Evolutionary conservation across 2,329 filamentous ascomycete species (phyloP).

Genomic region (Cercospora sp.): DNA sequence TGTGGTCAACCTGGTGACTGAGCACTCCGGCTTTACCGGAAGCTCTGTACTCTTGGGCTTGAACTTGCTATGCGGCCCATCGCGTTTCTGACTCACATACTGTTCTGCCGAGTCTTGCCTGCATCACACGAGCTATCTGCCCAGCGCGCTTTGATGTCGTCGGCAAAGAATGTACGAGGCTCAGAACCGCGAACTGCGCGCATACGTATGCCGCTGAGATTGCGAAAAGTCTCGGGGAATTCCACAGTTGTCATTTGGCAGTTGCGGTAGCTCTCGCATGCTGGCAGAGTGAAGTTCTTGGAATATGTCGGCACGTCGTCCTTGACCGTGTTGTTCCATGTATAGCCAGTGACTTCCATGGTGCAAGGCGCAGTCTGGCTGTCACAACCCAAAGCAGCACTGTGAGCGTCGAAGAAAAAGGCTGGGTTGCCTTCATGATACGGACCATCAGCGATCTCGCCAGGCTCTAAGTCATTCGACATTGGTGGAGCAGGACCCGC

Average conservation of each 20-base stretch:
- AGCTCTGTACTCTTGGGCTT: background rate
- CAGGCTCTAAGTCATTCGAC: slow-evolving; percentile 37
- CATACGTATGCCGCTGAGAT: slow-evolving; percentile 52
- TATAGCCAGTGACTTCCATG: slow-evolving; percentile 50
- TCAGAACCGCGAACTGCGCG: slow-evolving; percentile 45
- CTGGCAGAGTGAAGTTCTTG: slow-evolving; percentile 43
- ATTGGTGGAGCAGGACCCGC: slow-evolving; percentile 14
- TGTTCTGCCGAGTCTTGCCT: slow-evolving; percentile 60
- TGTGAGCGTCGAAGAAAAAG: slow-evolving; percentile 55
- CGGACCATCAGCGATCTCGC: slow-evolving; percentile 51
- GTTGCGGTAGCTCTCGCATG: slow-evolving; percentile 43
- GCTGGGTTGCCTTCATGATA: slow-evolving; percentile 43
- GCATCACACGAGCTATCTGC: slow-evolving; percentile 53
- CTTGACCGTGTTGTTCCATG: slow-evolving; percentile 39
- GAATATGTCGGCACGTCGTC: slow-evolving; percentile 43
- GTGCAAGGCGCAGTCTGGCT: slow-evolving; percentile 44
- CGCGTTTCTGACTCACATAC: background rate
- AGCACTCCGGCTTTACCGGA: background rate
- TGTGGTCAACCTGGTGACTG: background rate
- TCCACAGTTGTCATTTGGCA: slow-evolving; percentile 48
- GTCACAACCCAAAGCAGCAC: slow-evolving; percentile 51
- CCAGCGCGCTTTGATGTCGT: slow-evolving; percentile 52
- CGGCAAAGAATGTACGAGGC: slow-evolving; percentile 49
- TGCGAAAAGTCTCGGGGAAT: slow-evolving; percentile 45
- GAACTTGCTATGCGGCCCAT: background rate